Base-by-base conservation (phyloP, 2,329 filamentous ascomycete species). In the Conoideocrella luteorostrata region DNA sequence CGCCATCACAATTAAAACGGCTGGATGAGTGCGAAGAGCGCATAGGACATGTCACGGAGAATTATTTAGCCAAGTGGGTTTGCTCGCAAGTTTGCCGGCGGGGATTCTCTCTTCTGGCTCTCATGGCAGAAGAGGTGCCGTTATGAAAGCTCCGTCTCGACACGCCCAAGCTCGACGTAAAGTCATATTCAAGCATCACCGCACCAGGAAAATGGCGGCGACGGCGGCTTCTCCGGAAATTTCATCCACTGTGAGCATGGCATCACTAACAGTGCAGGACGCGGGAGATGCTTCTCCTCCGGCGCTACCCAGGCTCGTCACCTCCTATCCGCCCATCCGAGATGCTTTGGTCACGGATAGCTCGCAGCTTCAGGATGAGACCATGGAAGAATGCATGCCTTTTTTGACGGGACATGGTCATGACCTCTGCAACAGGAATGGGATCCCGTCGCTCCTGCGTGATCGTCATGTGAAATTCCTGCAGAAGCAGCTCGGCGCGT, bases 391-490 rank as follows among this genome's bases (percentile, higher is more conserved):
- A 55, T 86, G 86, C 55, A 65, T 89, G 23, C 82, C 84, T 1
- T 84, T 82, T 51, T 70, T 95, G 67, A 72, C 67, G 33, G 72
- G 70, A 43, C 67, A 73, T 43, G 69, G 70, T 39, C 69, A 74
- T 46, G 67, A 65, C 17, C 62, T 66, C 15, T 75, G 78, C 65
- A 95, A 95, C 65, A 67, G 67, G 41, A 71, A 83, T 60, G 89
- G 88, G 12, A 69, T 96, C 28, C 86, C 88, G 12, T 74, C 72
- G 45, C 76, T 98, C n/a, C 75, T 82, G 53, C 80, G 84, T 33
- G 67, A 68, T 48, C 69, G 69, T 33, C 81, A 84, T 64, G 69
- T 78, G 47, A 64, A 60, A 26, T 90, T 88, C 58, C 65, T 90
- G 39, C 72, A 74, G 51, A 72, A 70, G 51, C 71, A 69, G 52